Evolutionary conservation across 2,329 filamentous ascomycete species (phyloP), one percentile per base, ranked within the genome.

Genomic region (Xylaria polymorpha): DNA sequence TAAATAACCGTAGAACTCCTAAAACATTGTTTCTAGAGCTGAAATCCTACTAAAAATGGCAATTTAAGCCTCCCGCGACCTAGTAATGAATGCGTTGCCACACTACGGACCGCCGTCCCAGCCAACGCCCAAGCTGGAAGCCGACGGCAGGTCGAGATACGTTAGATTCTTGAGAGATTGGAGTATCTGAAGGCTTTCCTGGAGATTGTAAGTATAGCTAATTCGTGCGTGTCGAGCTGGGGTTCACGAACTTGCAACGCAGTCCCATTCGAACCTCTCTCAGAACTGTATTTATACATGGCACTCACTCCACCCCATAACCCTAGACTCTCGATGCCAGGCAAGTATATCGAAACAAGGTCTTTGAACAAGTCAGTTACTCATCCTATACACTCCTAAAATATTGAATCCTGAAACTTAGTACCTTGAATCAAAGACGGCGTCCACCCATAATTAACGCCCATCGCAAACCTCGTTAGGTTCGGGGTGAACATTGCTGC

Each of bases 91-190:
- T 15, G 29, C 48, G 43, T 69, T 69, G 12, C 66, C 59, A 43
- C 69, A 71, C 22, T 1, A 0, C 8, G 59, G 57, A 14, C 53
- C 58, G 22, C 62, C 66, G 48, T 61, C 29, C 29, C 35, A 71
- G 39, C 66, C 58, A 22, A 71, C 5, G n/a, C 35, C 58, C 10
- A 69, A 59, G 4, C 14, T 1, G 29, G 0, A 32, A 8, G 61
- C 64, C 1, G 3, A 1, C 9, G 69, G 57, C 29, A 71, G 22
- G 3, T 69, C 66, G 12, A 71, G 62, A 18, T 69, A 60, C 10
- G 69, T 71, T 32, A 71, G 35, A 43, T 69, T 69, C 0, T 57
- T n/a, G 7, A 71, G 59, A 9, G 35, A 41, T 1, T 43, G 10
- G 48, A 69, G 59, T 7, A 53, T 2, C 15, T 56, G 32, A 25